Base-by-base conservation (phyloP, 2,329 filamentous ascomycete species). In the Thielaviopsis punctulata region DNA sequence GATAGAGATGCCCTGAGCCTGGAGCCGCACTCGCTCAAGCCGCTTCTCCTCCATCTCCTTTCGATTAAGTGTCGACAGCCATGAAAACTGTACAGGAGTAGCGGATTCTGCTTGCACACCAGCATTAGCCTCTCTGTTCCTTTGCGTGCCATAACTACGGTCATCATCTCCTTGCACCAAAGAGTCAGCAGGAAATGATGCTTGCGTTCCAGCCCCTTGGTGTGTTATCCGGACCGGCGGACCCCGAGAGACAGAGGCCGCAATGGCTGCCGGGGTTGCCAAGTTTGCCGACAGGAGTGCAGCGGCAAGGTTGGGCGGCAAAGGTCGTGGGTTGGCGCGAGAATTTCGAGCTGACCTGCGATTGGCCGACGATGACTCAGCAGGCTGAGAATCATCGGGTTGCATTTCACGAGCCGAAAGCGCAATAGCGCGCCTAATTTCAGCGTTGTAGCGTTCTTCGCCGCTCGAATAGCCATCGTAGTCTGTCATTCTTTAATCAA, bases 21-120 rank as follows among this genome's bases (percentile, higher is more conserved):
- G 25, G 9, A 49, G 19, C 15, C 49, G 36, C 19, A 45, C 13
- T 58, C 89, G 76, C 21, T 78, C 80, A 13, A 94, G 73, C 41
- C 90, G 79, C 62, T 93, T 87, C 60, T 80, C 72, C 64, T 95
- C 90, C 86, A 95, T 92, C 50, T 79, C 76, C 64, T 81, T 86
- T 33, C 89, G 77, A 66, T 95, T 76, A 1, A 94, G 65, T 3
- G 75, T 73, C 4, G 74, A 60, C 0, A 78, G 59, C 0, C 71
- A 69, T 25, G 63, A 59, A 12, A 49, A 33, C 21, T 27, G 23
- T 19, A 52, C n/a, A 22, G 21, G 24, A 4, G 33, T 23, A 12
- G 12, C n/a, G n/a, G n/a, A 23, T 54, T 36, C n/a, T 15, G 41
- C 18, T 21, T 24, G 25, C 21, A 13, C 27, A 24, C 27, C 52